These are phyloP conservation scores for Artemisia annua DNA, from an alignment of 129 eudicot species.

Conservation along the genomic window DNA sequence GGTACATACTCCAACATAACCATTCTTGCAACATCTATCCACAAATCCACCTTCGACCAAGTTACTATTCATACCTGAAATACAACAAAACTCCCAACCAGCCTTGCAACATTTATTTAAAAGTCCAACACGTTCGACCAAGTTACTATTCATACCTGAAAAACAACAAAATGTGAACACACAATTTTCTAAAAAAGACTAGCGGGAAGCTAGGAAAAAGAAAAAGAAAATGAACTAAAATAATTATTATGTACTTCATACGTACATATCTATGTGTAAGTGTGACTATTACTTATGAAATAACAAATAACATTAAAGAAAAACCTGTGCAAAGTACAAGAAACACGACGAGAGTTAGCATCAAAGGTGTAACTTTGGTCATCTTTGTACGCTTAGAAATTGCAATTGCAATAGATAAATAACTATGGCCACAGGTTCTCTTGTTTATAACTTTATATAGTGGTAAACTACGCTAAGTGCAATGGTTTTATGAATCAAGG, in stretches of 20 bases:
- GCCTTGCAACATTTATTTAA: too few species aligned
- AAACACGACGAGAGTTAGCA: background rate
- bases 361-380: background rate
- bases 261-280: background rate
- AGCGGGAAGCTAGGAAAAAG: background rate
- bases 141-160: too few species aligned
- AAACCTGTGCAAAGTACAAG: background rate
- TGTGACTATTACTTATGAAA: background rate
- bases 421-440: background rate
- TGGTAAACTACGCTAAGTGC: background rate
- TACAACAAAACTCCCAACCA: too few species aligned
- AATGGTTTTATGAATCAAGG: too few species aligned
- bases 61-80: background rate
- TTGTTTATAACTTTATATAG: background rate
- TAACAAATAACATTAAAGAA: background rate
- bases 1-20: conserved; percentile 1
- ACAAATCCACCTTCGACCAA: background rate
- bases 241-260: background rate
- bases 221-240: background rate
- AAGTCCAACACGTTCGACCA: too few species aligned
- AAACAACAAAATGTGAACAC: background rate
- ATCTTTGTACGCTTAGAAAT: background rate
- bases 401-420: background rate
- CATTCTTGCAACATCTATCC: background rate
- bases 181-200: background rate